phyloP scores from a whole-genome alignment of 352 stramenopile species.

The Blastocystis sp. region DNA sequence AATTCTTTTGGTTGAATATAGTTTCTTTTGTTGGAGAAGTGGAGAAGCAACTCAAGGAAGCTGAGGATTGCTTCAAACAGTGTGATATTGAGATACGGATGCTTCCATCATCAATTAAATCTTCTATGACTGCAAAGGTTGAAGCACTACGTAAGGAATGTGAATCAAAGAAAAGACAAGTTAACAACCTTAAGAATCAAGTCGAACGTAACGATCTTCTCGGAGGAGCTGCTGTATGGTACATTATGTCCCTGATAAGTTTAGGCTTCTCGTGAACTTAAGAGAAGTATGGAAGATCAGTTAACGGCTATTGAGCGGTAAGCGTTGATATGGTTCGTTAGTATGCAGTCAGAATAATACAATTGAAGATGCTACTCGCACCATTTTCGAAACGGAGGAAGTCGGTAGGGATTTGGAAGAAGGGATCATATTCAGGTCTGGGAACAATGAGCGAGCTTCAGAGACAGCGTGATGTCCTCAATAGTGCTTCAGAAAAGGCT shows the following conservation, averaged over 20 bases:
- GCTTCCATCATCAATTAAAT: constrained; percentile 46
- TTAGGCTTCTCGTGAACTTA: constrained; percentile 57
- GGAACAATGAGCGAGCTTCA: constrained; percentile 66
- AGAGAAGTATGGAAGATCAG: constrained; percentile 64
- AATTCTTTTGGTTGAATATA: neutral
- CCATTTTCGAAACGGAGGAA: constrained; percentile 64
- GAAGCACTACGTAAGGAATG: constrained; percentile 46
- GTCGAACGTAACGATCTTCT: constrained; percentile 57
- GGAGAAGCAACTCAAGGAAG: constrained; percentile 55
- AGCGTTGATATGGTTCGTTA: neutral
- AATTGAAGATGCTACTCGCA: constrained; percentile 61
- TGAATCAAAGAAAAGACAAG: constrained; percentile 58
- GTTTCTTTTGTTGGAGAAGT: constrained; percentile 57
- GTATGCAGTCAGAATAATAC: constrained; percentile 65
- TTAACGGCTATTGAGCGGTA: constrained; percentile 35
- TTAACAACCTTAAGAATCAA: constrained; percentile 44
- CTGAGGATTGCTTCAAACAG: constrained; percentile 64
- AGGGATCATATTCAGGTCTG: neutral
- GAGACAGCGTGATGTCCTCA: constrained; percentile 57
- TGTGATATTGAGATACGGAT: constrained; percentile 64
- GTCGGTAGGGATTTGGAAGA: neutral
- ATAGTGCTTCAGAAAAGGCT: constrained; percentile 59
- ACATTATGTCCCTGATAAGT: neutral
- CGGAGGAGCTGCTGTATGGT: constrained; percentile 25
- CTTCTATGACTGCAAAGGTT: constrained; percentile 35